A percentile compares a stretch with the other conserved stretches of the same genome.
Evolutionary conservation across 2,329 filamentous ascomycete species (phyloP).

Genomic region (Fusarium dlaminii): DNA sequence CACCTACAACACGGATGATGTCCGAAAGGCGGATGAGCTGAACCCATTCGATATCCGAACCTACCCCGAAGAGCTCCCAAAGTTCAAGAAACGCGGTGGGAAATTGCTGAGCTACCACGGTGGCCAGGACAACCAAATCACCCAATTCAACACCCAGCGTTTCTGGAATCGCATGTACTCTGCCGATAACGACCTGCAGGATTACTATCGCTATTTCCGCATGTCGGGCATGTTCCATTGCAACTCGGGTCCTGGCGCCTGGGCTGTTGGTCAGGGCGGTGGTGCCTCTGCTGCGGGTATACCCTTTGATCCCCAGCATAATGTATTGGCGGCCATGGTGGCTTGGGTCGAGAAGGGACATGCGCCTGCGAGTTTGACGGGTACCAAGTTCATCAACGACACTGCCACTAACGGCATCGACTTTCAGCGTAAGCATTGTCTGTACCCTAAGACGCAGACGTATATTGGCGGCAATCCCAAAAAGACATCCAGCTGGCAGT

Average conservation of each 20-base stretch:
- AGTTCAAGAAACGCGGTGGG: constrained; percentile 22
- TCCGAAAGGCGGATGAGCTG: not conserved
- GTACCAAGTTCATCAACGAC: constrained; percentile 44
- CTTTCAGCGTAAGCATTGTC: constrained; percentile 17
- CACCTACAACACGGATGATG: constrained; percentile 1
- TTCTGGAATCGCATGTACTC: constrained; percentile 37
- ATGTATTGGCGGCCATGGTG: constrained; percentile 58
- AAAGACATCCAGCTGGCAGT: not conserved
- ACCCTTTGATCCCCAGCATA: constrained; percentile 49
- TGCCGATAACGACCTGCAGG: constrained; percentile 48
- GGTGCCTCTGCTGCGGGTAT: constrained; percentile 29
- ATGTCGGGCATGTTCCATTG: constrained; percentile 65
- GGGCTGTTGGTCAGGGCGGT: constrained; percentile 40
- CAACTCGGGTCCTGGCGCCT: constrained; percentile 55
- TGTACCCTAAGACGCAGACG: constrained; percentile 16
- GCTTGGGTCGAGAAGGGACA: constrained; percentile 57
- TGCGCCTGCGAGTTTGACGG: constrained; percentile 53
- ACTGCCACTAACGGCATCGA: not conserved
- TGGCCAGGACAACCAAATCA: constrained; percentile 28
- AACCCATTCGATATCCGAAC: constrained; percentile 22
- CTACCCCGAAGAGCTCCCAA: not conserved
- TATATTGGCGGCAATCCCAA: constrained; percentile 4
- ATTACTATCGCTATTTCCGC: constrained; percentile 62
- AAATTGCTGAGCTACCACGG: constrained; percentile 22
- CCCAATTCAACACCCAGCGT: constrained; percentile 31